These are phyloP conservation scores for Paxillus rubicundulus DNA, from an alignment of 768 basidiomycete genomes.

Conservation along the genomic window DNA sequence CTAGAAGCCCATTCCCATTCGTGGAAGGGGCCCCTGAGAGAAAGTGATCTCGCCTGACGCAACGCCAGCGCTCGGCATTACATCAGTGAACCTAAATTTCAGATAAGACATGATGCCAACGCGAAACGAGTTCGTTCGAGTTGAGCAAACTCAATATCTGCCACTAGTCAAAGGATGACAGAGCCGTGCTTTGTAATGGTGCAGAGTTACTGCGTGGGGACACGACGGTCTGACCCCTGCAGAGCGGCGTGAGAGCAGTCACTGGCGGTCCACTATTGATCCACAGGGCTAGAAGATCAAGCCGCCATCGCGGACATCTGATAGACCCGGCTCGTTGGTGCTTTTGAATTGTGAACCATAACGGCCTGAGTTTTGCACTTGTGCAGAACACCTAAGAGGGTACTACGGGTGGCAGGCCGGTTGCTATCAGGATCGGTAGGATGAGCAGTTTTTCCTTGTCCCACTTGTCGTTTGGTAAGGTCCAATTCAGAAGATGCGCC, in stretches of 20 bases:
- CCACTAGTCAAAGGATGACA: no score
- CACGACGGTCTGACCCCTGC: no score
- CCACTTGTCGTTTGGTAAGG: slow-evolving; percentile 42
- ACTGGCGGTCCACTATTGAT: no score
- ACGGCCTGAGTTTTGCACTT: not conserved
- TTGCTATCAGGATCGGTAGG: slow-evolving; percentile 40
- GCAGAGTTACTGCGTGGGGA: no score
- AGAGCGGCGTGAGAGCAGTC: no score
- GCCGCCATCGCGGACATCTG: not conserved
- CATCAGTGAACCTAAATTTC: no score
- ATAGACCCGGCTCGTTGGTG: not conserved
- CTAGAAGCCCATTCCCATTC: not conserved
- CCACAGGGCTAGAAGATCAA: no score
- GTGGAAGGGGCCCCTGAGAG: not conserved
- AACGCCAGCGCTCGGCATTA: not conserved
- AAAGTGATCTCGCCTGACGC: not conserved
- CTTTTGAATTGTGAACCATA: no score
- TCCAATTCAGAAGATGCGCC: not conserved
- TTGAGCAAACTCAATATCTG: no score
- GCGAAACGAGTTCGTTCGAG: no score
- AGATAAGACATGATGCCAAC: no score
- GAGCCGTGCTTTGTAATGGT: no score
- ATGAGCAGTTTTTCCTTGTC: slow-evolving; percentile 55
- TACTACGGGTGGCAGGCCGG: slow-evolving; percentile 9
- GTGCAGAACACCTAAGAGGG: slow-evolving; percentile 1